These are phyloP conservation scores for Helianthus tuberosus DNA, from an alignment of 129 eudicot species.

Conservation along the genomic window DNA sequence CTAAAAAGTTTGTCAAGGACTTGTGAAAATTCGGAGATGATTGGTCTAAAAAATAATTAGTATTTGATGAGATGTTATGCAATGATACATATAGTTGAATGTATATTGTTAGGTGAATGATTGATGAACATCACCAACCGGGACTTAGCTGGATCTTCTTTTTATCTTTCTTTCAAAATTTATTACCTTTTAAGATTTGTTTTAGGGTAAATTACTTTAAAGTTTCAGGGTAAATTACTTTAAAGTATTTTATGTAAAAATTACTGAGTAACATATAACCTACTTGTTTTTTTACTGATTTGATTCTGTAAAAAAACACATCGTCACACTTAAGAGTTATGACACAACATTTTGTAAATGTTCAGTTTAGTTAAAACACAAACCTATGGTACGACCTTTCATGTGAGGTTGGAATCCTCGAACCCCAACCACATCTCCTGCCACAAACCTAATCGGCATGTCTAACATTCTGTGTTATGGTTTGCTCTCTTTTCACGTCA, in stretches of 20 bases:
- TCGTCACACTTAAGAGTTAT: too few species aligned
- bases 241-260: too few species aligned
- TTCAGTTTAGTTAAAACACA: too few species aligned
- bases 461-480: too few species aligned
- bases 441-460: too few species aligned
- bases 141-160: constrained; percentile 26
- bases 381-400: too few species aligned
- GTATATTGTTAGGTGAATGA: constrained; percentile 25
- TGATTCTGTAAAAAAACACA: too few species aligned
- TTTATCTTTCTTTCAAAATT: neutral
- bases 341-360: neutral
- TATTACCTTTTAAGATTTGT: neutral
- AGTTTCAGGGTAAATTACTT: neutral
- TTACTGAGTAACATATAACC: too few species aligned
- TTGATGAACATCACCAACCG: constrained; percentile 30
- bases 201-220: neutral
- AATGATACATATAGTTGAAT: constrained; percentile 23
- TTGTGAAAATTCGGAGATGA: neutral
- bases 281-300: too few species aligned
- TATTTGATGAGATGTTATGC: constrained; percentile 15
- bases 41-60: neutral
- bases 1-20: neutral
- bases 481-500: too few species aligned
- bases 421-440: too few species aligned
- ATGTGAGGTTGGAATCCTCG: too few species aligned